Evolutionary conservation across 2,329 filamentous ascomycete genomes (phyloP).

Genomic region (Xylariaceae sp.): DNA sequence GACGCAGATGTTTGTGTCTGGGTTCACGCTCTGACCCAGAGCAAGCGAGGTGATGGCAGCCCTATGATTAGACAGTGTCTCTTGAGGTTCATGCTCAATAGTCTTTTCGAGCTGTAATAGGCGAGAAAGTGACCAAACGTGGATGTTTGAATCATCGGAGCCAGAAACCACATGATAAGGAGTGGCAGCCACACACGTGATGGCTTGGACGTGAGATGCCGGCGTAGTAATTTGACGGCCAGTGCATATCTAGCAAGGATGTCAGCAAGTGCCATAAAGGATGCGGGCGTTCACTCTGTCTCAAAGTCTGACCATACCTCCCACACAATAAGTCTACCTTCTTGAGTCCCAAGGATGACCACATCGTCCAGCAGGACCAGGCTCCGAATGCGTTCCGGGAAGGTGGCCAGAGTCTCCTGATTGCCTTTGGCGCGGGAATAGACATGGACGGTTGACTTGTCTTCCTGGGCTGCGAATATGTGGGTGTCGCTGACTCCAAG

Average conservation of each 20-base stretch:
- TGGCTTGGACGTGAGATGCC: slow-evolving; percentile 72
- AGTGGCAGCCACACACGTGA: slow-evolving; percentile 71
- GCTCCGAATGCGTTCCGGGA: slow-evolving; percentile 80
- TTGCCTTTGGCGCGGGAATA: slow-evolving; percentile 80
- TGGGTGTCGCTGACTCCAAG: slow-evolving; percentile 78
- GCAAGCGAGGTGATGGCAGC: slow-evolving; percentile 64
- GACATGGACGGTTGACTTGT: slow-evolving; percentile 89
- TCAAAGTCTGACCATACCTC: slow-evolving; percentile 57
- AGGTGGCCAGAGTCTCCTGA: slow-evolving; percentile 83
- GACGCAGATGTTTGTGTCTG: slow-evolving; percentile 73
- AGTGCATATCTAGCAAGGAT: slow-evolving; percentile 56
- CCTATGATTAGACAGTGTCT: slow-evolving; percentile 74
- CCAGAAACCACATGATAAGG: slow-evolving; percentile 72
- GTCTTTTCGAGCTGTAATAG: slow-evolving; percentile 60
- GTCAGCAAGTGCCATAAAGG: slow-evolving; percentile 1
- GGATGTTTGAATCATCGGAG: slow-evolving; percentile 82
- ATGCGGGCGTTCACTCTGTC: slow-evolving; percentile 12
- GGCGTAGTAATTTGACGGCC: slow-evolving; percentile 73
- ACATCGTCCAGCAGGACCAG: slow-evolving; percentile 69
- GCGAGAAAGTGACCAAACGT: slow-evolving; percentile 81
- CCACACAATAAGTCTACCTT: slow-evolving; percentile 86
- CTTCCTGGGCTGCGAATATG: slow-evolving; percentile 85
- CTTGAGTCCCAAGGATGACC: slow-evolving; percentile 74
- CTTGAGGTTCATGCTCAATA: slow-evolving; percentile 63
- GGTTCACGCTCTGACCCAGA: slow-evolving; percentile 61